Evolutionary conservation across 108 stramenopile genomes (phyloP).

Genomic region (Nitzschia palea): DNA sequence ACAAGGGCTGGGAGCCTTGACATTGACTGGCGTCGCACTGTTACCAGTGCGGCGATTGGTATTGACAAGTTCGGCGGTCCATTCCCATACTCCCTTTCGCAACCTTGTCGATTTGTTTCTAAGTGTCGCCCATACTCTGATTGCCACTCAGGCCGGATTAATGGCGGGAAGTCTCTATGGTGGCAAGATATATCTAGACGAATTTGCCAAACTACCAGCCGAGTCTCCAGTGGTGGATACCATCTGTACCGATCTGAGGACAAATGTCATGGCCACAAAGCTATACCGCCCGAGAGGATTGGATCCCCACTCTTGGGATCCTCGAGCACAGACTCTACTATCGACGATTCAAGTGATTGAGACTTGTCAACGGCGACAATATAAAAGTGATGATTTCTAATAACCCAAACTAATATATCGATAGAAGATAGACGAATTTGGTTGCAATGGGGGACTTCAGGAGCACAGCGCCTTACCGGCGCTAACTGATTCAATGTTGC

Average conservation of each 20-base stretch:
- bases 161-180: constrained; percentile 28
- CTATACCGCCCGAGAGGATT: not conserved
- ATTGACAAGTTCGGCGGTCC: not conserved
- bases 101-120: constrained; percentile 33
- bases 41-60: constrained; percentile 23
- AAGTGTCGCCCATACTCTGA: constrained; percentile 19
- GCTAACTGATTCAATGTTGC: too few species aligned
- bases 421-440: too few species aligned
- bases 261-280: not conserved
- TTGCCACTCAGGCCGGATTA: constrained; percentile 27
- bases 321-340: not conserved
- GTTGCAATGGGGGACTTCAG: too few species aligned
- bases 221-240: not conserved
- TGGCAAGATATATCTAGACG: constrained; percentile 15
- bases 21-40: constrained; percentile 17
- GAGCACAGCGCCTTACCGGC: too few species aligned
- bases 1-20: constrained; percentile 19
- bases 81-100: constrained; percentile 14
- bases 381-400: not conserved
- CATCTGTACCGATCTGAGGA: not conserved
- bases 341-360: not conserved
- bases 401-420: not conserved
- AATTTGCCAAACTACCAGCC: constrained; percentile 5
- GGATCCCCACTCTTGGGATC: not conserved
- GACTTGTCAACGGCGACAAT: not conserved